phyloP scores from a whole-genome alignment of 2,329 filamentous ascomycete species.

The Nothopassalora personata region DNA sequence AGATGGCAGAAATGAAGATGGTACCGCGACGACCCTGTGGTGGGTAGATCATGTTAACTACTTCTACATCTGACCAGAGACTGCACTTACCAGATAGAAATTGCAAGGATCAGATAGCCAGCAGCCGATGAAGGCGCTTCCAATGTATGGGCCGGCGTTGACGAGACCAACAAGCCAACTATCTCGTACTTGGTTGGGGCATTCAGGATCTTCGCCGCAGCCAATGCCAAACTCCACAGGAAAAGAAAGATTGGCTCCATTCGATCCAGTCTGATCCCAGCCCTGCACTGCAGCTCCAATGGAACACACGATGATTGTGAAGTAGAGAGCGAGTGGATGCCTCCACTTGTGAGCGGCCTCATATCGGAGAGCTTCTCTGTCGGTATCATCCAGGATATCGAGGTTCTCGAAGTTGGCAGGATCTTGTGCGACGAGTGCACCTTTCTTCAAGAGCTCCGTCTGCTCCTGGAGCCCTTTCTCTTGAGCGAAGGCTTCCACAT shows the following conservation, averaged over 20 bases:
- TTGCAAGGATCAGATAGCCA: conserved; percentile 41
- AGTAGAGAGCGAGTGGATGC: conserved; percentile 45
- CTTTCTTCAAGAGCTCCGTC: conserved; percentile 41
- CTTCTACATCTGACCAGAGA: not conserved
- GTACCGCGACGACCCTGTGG: conserved; percentile 31
- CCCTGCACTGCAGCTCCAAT: conserved; percentile 50
- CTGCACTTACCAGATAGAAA: conserved; percentile 20
- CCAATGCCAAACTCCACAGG: conserved; percentile 35
- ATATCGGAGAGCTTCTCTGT: conserved; percentile 40
- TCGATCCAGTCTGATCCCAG: conserved; percentile 50
- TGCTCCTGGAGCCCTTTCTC: conserved; percentile 39
- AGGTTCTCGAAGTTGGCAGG: conserved; percentile 43
- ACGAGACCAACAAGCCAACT: conserved; percentile 61
- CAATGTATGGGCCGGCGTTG: conserved; percentile 55
- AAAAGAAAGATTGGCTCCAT: conserved; percentile 50
- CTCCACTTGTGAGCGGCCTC: conserved; percentile 48
- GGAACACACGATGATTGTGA: conserved; percentile 49
- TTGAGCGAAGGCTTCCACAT: conserved; percentile 53
- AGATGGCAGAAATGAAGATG: conserved; percentile 40
- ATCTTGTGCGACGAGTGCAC: conserved; percentile 47
- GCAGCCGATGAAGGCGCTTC: conserved; percentile 26
- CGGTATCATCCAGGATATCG: conserved; percentile 39
- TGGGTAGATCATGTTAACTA: not conserved
- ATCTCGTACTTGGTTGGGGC: conserved; percentile 40
- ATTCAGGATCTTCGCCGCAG: conserved; percentile 13